Conservation (phyloP, 2,329 filamentous ascomycete genomes). For the Beauveria sp. region DNA sequence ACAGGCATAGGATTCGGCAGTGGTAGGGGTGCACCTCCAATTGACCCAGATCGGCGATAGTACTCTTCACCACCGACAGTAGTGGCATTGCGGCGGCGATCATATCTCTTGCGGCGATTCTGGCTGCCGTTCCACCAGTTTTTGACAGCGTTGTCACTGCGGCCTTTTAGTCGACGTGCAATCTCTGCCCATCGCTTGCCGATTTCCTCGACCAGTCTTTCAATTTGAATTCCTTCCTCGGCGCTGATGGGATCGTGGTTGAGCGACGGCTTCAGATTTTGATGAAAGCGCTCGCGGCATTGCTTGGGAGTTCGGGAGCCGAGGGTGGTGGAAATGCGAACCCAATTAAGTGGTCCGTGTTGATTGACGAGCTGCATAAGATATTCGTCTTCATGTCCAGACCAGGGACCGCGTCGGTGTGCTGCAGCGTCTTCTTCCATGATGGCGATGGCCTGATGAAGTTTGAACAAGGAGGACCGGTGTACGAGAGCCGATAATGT, state of each 20-base stretch:
- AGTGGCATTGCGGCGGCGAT: constrained; percentile 29
- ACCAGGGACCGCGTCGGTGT: constrained; percentile 65
- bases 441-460: constrained; percentile 13
- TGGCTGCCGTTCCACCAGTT: constrained; percentile 97
- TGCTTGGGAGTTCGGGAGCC: constrained; percentile 82
- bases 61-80: constrained; percentile 13
- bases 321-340: constrained; percentile 71
- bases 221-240: constrained; percentile 66
- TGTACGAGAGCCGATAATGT: neutral
- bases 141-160: constrained; percentile 93
- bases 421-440: constrained; percentile 12
- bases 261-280: constrained; percentile 75
- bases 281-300: constrained; percentile 88
- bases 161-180: constrained; percentile 68
- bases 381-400: constrained; percentile 64
- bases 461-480: constrained; percentile 2
- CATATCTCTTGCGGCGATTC: constrained; percentile 62
- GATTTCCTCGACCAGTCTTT: constrained; percentile 66
- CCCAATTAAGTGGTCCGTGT: constrained; percentile 81
- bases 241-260: constrained; percentile 67
- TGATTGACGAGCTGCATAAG: constrained; percentile 63
- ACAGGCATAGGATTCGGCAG: constrained; percentile 14
- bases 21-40: constrained; percentile 13
- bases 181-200: constrained; percentile 94
- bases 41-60: neutral